Percentiles rank a stretch among this genome's conserved stretches.
Conservation (phyloP, 2,329 filamentous ascomycete genomes). For the Arachnopeziza araneosa region DNA sequence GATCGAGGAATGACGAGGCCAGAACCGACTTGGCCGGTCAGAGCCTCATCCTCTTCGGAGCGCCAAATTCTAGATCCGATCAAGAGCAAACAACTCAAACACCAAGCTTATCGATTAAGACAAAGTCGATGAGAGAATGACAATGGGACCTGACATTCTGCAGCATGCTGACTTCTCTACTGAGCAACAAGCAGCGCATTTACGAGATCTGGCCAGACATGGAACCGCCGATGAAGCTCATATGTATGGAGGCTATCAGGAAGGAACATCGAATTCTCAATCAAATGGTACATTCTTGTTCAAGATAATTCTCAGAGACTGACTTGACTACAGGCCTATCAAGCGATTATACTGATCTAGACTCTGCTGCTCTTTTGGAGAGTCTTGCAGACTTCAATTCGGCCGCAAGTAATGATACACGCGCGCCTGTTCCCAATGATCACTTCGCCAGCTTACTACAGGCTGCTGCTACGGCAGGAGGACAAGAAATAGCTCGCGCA, state of each 20-base stretch:
- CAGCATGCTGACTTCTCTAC: not conserved
- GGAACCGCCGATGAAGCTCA: not conserved
- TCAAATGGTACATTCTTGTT: constrained; percentile 7
- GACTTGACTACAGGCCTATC: constrained; percentile 16
- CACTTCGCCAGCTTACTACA: constrained; percentile 25
- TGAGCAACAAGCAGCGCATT: not conserved
- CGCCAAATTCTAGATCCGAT: not conserved
- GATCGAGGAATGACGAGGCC: not conserved
- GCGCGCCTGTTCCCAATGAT: constrained; percentile 12
- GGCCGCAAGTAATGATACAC: constrained; percentile 3
- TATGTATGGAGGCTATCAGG: constrained; percentile 3
- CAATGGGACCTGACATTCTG: not conserved
- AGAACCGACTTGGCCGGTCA: no score
- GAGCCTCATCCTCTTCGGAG: no score
- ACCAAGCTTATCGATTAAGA: not conserved
- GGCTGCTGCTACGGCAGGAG: constrained; percentile 25
- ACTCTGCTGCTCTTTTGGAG: constrained; percentile 24
- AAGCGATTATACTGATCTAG: constrained; percentile 16
- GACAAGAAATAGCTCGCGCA: constrained; percentile 4
- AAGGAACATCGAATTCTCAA: constrained; percentile 3
- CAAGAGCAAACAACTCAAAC: not conserved
- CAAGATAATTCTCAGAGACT: constrained; percentile 9
- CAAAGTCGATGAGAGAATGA: not conserved
- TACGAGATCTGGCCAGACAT: not conserved
- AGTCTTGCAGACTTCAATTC: constrained; percentile 21